These are phyloP conservation scores for Cyberlindnera subsufficiens DNA, from an alignment of 805 yeast genomes.

Conservation along the genomic window DNA sequence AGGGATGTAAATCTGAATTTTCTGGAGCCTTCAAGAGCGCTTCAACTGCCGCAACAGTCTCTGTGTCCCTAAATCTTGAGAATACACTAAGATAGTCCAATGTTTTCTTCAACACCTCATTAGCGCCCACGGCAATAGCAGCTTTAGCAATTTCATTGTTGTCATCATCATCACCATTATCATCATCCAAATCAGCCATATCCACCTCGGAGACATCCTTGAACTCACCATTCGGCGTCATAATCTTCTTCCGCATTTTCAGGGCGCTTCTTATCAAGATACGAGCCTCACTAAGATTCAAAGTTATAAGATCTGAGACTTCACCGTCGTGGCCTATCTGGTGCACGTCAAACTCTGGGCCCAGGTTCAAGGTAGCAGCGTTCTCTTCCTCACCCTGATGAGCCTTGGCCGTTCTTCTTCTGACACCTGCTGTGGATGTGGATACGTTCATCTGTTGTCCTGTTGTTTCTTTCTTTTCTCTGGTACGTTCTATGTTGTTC, in stretches of 20 bases:
- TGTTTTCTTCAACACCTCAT: slow-evolving; percentile 87
- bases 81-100: slow-evolving; percentile 80
- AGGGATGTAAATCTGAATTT: slow-evolving; percentile 80
- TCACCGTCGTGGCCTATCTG: slow-evolving; percentile 81
- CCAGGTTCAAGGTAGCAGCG: slow-evolving; percentile 79
- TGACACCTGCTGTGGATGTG: slow-evolving; percentile 80
- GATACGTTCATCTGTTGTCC: slow-evolving; percentile 65
- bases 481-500: too few species aligned
- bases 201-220: slow-evolving; percentile 23
- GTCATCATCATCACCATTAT: slow-evolving; percentile 25
- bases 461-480: not conserved
- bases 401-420: slow-evolving; percentile 64
- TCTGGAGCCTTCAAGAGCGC: slow-evolving; percentile 72
- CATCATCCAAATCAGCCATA: slow-evolving; percentile 26
- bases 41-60: slow-evolving; percentile 91
- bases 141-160: slow-evolving; percentile 31
- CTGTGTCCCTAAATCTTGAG: slow-evolving; percentile 86
- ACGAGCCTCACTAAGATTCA: slow-evolving; percentile 87
- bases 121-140: slow-evolving; percentile 66
- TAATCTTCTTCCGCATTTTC: slow-evolving; percentile 59
- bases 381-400: slow-evolving; percentile 82
- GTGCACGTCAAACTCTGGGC: slow-evolving; percentile 83
- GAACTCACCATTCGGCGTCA: slow-evolving; percentile 36
- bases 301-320: slow-evolving; percentile 69
- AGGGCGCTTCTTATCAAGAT: slow-evolving; percentile 86